A percentile compares a stretch with the other conserved stretches of the same genome.
Conservation (phyloP, 805 yeast species). For the Lipomyces yamadae region DNA sequence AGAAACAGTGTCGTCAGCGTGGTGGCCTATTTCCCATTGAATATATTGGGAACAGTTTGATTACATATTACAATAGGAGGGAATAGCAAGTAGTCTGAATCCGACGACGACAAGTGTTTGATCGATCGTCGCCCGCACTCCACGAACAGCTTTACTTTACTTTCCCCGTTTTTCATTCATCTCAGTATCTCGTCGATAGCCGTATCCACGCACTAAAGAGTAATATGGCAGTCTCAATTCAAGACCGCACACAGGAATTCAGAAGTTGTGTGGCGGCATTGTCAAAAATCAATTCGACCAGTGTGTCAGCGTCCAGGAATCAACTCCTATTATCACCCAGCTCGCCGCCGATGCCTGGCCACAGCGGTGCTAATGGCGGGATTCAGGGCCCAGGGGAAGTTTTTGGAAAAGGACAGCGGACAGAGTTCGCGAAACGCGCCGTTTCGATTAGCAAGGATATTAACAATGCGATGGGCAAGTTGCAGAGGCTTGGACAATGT, state of each 20-base stretch:
- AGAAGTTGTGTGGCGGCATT: conserved; percentile 85
- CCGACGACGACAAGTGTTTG: neutral
- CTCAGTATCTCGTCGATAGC: neutral
- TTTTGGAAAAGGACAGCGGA: conserved; percentile 44
- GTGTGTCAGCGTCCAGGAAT: conserved; percentile 45
- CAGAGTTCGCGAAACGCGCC: conserved; percentile 73
- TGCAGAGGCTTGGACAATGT: conserved; percentile 74
- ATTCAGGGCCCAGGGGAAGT: conserved; percentile 17
- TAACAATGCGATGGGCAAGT: conserved; percentile 77
- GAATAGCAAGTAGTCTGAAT: neutral
- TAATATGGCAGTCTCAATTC: conserved; percentile 33
- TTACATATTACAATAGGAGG: neutral
- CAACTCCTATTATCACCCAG: conserved; percentile 35
- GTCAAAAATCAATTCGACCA: conserved; percentile 56
- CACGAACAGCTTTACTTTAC: too few species aligned
- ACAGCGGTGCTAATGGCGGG: conserved; percentile 3
- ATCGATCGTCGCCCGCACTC: neutral
- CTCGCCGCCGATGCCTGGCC: conserved; percentile 27
- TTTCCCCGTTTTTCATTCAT: neutral
- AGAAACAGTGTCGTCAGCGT: too few species aligned
- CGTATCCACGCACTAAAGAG: neutral
- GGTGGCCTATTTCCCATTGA: neutral
- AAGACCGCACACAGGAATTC: conserved; percentile 87
- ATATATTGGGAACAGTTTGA: neutral
- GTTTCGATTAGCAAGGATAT: conserved; percentile 86